A percentile compares a stretch with the other conserved stretches of the same genome.
Conservation (phyloP, 495 filamentous ascomycete genomes). For the Podospora didyma region DNA sequence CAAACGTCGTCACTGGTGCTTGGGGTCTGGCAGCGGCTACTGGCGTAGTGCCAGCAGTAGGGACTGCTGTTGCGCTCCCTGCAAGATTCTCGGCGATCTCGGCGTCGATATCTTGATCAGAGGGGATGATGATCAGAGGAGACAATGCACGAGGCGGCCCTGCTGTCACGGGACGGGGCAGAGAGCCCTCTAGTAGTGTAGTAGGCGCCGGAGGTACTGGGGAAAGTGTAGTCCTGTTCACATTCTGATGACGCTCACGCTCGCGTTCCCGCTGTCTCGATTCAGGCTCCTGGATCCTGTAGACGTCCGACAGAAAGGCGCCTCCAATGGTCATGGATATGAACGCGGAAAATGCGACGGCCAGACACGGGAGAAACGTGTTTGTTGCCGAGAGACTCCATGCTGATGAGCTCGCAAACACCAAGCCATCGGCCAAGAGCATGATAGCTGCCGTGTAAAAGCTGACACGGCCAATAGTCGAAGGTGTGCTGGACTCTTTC, state of each 20-base stretch:
- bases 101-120: conserved; percentile 74
- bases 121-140: conserved; percentile 71
- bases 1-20: conserved; percentile 45
- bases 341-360: conserved; percentile 70
- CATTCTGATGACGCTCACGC: conserved; percentile 36
- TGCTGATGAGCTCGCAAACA: conserved; percentile 56
- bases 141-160: conserved; percentile 26
- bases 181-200: conserved; percentile 35
- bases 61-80: conserved; percentile 25
- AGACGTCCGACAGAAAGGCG: conserved; percentile 84
- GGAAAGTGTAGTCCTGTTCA: conserved; percentile 18
- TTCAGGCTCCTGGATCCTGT: conserved; percentile 81
- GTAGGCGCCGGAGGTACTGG: conserved; percentile 19
- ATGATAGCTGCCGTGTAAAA: conserved; percentile 82
- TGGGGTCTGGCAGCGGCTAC: conserved; percentile 14
- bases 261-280: conserved; percentile 55
- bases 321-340: conserved; percentile 62
- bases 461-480: conserved; percentile 84
- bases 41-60: conserved; percentile 7
- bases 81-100: conserved; percentile 46
- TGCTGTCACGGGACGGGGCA: conserved; percentile 64
- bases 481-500: conserved; percentile 91
- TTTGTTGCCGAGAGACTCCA: conserved; percentile 61
- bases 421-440: conserved; percentile 76
- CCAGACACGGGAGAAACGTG: conserved; percentile 65